These are phyloP conservation scores for Leccinum pellstonianum DNA, from an alignment of 768 basidiomycete genomes.

Conservation along the genomic window DNA sequence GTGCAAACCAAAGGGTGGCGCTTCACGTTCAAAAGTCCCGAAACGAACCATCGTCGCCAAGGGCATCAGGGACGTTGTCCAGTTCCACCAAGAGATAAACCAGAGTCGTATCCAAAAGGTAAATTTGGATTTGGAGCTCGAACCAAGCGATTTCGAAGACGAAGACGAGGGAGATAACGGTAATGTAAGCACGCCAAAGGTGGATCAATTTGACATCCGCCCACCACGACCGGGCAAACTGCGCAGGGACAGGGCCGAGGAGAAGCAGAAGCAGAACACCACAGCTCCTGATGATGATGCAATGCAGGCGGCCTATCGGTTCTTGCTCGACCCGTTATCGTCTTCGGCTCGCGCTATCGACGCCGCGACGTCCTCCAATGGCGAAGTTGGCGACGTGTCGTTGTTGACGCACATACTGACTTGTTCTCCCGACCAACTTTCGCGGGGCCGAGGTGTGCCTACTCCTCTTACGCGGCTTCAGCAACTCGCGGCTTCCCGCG, in stretches of 20 bases:
- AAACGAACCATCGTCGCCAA: slow-evolving; percentile 66
- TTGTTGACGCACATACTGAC: slow-evolving; percentile 57
- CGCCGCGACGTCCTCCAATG: slow-evolving; percentile 9
- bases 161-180: slow-evolving; percentile 30
- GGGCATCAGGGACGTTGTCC: slow-evolving; percentile 66
- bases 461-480: slow-evolving; percentile 62
- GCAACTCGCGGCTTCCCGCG: slow-evolving; percentile 54
- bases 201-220: background rate
- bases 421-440: slow-evolving; percentile 33
- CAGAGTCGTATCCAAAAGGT: slow-evolving; percentile 39
- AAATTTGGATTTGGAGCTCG: slow-evolving; percentile 39
- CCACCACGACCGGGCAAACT: slow-evolving; percentile 28
- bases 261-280: background rate
- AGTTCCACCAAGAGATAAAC: slow-evolving; percentile 66
- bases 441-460: slow-evolving; percentile 24
- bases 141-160: slow-evolving; percentile 31
- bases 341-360: slow-evolving; percentile 25
- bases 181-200: slow-evolving; percentile 1
- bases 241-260: slow-evolving; percentile 24
- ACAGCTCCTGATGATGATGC: slow-evolving; percentile 22
- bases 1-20: slow-evolving; percentile 25
- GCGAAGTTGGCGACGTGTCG: slow-evolving; percentile 25
- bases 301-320: slow-evolving; percentile 49
- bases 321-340: slow-evolving; percentile 59
- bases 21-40: slow-evolving; percentile 57